Percentiles rank a stretch among this genome's conserved stretches.
These are phyloP conservation scores for Ilyonectria mors-panacis DNA, from an alignment of 2,329 filamentous ascomycete species.

Conservation along the genomic window DNA sequence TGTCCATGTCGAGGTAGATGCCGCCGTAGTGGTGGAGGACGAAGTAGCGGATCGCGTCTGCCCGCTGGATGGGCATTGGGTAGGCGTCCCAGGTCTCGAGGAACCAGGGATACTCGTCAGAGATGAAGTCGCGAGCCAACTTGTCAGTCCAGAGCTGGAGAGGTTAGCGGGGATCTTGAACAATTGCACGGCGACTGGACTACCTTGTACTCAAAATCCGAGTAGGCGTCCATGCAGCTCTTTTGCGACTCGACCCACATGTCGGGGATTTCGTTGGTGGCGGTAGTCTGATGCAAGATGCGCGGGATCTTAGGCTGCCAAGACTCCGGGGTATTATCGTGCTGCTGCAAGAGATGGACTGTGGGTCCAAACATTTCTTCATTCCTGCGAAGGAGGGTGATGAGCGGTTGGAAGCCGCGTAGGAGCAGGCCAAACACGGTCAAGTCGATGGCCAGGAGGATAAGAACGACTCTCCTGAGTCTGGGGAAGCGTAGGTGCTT, in stretches of 20 bases:
- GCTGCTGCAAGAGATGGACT: constrained; percentile 26
- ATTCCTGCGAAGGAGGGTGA: constrained; percentile 72
- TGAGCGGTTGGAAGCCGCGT: constrained; percentile 77
- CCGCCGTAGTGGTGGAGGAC: constrained; percentile 80
- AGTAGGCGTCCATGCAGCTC: constrained; percentile 77
- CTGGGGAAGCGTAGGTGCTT: background rate
- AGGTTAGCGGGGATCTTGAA: background rate
- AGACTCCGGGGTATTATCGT: constrained; percentile 70
- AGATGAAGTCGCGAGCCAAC: constrained; percentile 77
- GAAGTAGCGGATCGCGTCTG: constrained; percentile 83
- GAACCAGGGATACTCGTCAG: constrained; percentile 79
- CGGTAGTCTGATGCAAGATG: constrained; percentile 82
- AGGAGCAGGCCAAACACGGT: background rate
- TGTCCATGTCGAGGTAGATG: constrained; percentile 63
- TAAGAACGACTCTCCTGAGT: background rate
- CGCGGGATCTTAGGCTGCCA: constrained; percentile 77
- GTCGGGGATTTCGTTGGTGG: constrained; percentile 76
- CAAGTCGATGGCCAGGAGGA: background rate
- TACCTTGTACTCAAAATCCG: constrained; percentile 82
- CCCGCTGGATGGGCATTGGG: constrained; percentile 79
- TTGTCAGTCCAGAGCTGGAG: constrained; percentile 80
- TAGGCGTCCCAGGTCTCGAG: constrained; percentile 79
- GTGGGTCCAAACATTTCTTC: constrained; percentile 46
- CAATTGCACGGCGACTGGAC: no score
- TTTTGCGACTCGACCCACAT: constrained; percentile 77